Evolutionary conservation across 495 filamentous ascomycete genomes (phyloP), one percentile per base, ranked within the genome.

Genomic region (Podospora conica): DNA sequence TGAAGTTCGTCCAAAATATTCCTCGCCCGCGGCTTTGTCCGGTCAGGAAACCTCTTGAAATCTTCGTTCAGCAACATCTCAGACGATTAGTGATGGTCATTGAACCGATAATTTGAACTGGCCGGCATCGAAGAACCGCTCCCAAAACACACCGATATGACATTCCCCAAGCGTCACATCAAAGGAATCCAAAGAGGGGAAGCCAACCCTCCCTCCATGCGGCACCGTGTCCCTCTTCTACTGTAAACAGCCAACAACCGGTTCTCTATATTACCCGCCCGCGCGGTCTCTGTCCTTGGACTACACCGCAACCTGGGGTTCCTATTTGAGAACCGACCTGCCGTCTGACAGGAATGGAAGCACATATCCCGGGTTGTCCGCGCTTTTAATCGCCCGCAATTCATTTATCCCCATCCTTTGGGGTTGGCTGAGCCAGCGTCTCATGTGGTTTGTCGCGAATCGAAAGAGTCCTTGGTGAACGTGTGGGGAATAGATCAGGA

Each of bases 291-390:
- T 40, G 33, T 40, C 40, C 18, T 48, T 48, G 40, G 40, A 48
- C 40, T 48, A n/a, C 40, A 18, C 40, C 40, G 40, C 40, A 48
- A 48, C 18, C 18, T 18, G 40, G 73, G 84, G 85, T 55, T 48
- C 15, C 15, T 48, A 48, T 18, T 48, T 18, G 40, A 48, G 40
- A 48, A 48, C 40, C 40, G 40, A 48, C 11, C 15, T n/a, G 40
- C 40, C 40, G 40, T 48, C 40, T 48, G 40, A 48, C 40, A 48
- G 40, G 40, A 48, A 48, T 48, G 40, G 40, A 48, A 48, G 40
- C 40, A 48, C 40, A 18, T 48, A 48, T 18, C 40, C 40, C 40
- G 15, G 40, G 40, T 48, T 48, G 15, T 48, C 40, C 40, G 40
- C 40, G 40, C 15, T 48, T 48, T 48, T 48, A 48, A 48, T 48